Base-by-base conservation (phyloP, 2,329 filamentous ascomycete genomes). In the Fusarium tuaranense region DNA sequence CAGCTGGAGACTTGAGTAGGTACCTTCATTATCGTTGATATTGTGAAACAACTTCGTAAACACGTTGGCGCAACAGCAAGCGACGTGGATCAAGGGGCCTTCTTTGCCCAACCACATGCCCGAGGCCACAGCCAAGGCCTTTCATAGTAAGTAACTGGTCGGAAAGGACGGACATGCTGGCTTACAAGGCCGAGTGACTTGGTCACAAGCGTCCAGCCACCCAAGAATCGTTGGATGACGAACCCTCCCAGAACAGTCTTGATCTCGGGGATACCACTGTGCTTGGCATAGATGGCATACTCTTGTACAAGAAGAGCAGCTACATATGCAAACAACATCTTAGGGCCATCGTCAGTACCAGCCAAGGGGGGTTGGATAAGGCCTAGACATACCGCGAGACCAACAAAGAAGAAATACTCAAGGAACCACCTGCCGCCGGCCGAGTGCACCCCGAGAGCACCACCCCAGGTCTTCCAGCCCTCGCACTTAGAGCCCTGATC, bases 21-120 rank as follows among this genome's bases (percentile, higher is more conserved):
- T 53, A 93, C 93, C 94, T 89, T 99, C 96, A 80, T 99, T 98
- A 63, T 88, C 88, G 74, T 94, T 94, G 70, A 98, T 92, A 75
- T 89, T 84, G 48, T 89, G 87, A 76, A 97, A 98, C 12, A 96
- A 86, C 81, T 97, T 97, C 90, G 97, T 97, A 80, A 98, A 95
- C 12, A 98, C 84, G 80, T 97, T 98, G 57, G 96, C 95, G 81
- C 95, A 98, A 82, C 97, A 98, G 84, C 97, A 98, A 69, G 96
- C 96, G 25, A 98, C 95, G 83, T 99, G 96, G 7, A 99, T 96
- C 41, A 98, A 85, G 1, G 96, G 96, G 1, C 96, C 96, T 86
- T 99, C 96, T 83, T 98, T 98, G 36, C 96, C 96, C 16, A 98
- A 87, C 96, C 97, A 98, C 87, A 99, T 92, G 61, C 96, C 96